Evolutionary conservation across 2,329 filamentous ascomycete genomes (phyloP), one percentile per base, ranked within the genome.

Genomic region (Dothideomycetes sp.): DNA sequence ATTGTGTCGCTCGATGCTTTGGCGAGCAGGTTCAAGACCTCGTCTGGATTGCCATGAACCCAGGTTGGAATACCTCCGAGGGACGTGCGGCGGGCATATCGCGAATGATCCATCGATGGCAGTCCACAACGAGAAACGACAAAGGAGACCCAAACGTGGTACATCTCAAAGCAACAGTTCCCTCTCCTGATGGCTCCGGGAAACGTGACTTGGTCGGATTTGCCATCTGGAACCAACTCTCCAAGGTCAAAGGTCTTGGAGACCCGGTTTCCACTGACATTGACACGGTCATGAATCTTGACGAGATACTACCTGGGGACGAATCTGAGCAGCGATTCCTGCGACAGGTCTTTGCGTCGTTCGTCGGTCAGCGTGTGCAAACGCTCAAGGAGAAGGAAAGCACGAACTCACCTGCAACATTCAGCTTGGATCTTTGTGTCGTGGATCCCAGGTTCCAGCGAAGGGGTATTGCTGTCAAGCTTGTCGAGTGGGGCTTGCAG

Each of bases 161-260:
- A 1, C 75, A 71, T 45, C 59, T 77, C 45, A 75, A 75, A 45
- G 74, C 72, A 2, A 74, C 68, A 0, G 33, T 74, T 1, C 53
- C 64, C 1, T 55, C 58, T 41, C 55, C 59, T 1, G 49, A 62
- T 1, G 50, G 51, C 2, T 38, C 48, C 7, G 47, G 39, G 30
- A 42, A 57, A 33, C 48, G 49, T 4, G 47, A 44, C 25, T 59
- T 75, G n/a, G 73, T 60, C 8, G 74, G 74, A 12, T 45, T 71
- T 19, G 71, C 74, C 3, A 68, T 76, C 41, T 78, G 74, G 74
- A 50, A 60, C 7, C 74, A 78, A 47, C 53, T 61, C 0, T 76
- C 73, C 0, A 54, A 60, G 5, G 63, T 74, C 0, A 58, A 63
- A 2, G 73, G 71, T 10, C 52, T 64, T 34, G 74, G 74, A 10